Evolutionary conservation across 495 filamentous ascomycete genomes (phyloP).

Genomic region (Parathielavia hyrcaniae): DNA sequence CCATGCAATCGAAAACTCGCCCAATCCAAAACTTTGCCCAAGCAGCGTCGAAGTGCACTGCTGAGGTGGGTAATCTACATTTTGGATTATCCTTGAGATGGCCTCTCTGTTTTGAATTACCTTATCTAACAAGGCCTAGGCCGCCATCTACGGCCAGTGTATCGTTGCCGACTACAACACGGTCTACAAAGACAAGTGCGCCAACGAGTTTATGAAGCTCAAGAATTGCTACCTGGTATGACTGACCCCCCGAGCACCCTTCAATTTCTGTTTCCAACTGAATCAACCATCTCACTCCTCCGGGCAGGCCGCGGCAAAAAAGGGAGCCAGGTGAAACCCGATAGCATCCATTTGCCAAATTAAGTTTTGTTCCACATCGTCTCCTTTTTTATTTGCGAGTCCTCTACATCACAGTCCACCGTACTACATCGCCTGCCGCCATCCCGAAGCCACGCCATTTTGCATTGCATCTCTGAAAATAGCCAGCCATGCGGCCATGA

Average conservation of each 20-base stretch:
- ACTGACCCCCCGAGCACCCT: background rate
- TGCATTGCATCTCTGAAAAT: background rate
- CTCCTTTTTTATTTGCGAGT: background rate
- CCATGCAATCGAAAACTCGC: conserved; percentile 39
- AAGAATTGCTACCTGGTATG: conserved; percentile 86
- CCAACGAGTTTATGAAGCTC: conserved; percentile 73
- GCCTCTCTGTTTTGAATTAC: background rate
- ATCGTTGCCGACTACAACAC: conserved; percentile 85
- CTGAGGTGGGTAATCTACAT: conserved; percentile 63
- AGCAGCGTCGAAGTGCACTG: conserved; percentile 73
- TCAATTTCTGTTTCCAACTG: background rate
- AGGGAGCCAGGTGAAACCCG: conserved; percentile 30
- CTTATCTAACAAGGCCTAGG: conserved; percentile 43
- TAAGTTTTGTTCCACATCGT: background rate
- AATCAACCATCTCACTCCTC: conserved; percentile 6
- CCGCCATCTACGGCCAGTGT: conserved; percentile 84
- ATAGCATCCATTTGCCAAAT: background rate
- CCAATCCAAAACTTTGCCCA: conserved; percentile 87
- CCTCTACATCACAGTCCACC: background rate
- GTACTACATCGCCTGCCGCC: background rate
- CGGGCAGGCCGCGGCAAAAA: conserved; percentile 44
- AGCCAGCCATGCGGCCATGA: background rate
- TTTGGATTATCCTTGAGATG: background rate
- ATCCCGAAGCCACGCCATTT: background rate
- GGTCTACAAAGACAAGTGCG: conserved; percentile 86